A percentile compares a stretch with the other conserved stretches of the same genome.
Evolutionary conservation across 306 rosid genomes (phyloP).

Genomic region (Inga laurina): DNA sequence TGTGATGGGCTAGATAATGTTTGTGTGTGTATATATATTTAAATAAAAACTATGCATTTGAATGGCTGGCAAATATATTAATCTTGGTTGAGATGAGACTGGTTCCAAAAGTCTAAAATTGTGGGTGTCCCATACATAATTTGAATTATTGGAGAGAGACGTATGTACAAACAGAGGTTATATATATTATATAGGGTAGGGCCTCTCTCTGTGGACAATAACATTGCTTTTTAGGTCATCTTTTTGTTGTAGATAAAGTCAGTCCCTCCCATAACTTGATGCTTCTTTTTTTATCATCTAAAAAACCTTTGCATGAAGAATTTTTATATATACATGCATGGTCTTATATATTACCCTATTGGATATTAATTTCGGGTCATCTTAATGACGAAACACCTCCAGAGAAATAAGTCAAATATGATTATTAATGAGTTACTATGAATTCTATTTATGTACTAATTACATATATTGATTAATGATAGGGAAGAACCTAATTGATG

Average conservation of each 20-base stretch:
- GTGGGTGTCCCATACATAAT: slow-evolving; percentile 30
- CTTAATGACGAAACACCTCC: background rate
- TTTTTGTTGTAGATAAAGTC: background rate
- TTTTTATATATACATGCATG: background rate
- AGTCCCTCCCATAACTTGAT: slow-evolving; percentile 20
- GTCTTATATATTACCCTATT: background rate
- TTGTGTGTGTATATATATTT: background rate
- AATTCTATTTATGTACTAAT: background rate
- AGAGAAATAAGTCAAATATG: background rate
- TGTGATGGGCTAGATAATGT: background rate
- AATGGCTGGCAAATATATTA: slow-evolving; percentile 37
- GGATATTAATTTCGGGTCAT: background rate
- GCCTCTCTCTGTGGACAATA: background rate
- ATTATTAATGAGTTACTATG: background rate
- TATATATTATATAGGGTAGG: background rate
- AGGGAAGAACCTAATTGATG: background rate
- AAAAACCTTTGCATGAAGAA: slow-evolving; percentile 19
- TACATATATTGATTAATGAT: background rate
- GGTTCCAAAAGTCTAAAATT: slow-evolving; percentile 53
- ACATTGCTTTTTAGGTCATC: background rate
- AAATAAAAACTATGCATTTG: background rate
- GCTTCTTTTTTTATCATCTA: background rate
- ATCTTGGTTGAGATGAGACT: slow-evolving; percentile 12
- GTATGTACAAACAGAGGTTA: background rate
- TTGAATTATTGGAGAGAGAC: slow-evolving; percentile 56